These are phyloP conservation scores for Prinsepia uniflora DNA, from an alignment of 306 rosid species.

Conservation along the genomic window DNA sequence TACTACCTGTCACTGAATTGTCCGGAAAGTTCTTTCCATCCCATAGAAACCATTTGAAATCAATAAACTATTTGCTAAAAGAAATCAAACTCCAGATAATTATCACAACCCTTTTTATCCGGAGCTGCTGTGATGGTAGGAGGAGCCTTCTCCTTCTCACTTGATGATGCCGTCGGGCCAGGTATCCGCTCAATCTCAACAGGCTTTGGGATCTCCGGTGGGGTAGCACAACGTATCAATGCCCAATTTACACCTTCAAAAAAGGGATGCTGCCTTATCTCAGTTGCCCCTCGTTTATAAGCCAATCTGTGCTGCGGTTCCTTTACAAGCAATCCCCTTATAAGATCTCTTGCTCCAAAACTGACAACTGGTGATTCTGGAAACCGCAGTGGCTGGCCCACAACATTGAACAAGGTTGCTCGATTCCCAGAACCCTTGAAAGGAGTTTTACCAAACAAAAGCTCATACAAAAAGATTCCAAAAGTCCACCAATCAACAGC, in stretches of 20 bases:
- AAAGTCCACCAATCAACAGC: slow-evolving; percentile 99
- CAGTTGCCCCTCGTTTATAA: slow-evolving; percentile 86
- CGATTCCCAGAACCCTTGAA: slow-evolving; percentile 95
- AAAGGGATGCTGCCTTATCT: slow-evolving; percentile 91
- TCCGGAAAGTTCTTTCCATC: slow-evolving; percentile 44
- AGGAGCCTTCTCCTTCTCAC: slow-evolving; percentile 50
- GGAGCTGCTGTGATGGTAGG: slow-evolving; percentile 44
- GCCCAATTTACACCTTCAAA: slow-evolving; percentile 99
- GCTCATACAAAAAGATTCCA: slow-evolving; percentile 88
- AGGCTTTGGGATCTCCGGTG: slow-evolving; percentile 87
- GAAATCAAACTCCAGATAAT: slow-evolving; percentile 98
- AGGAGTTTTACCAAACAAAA: slow-evolving; percentile 92
- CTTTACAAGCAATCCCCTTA: slow-evolving; percentile 86
- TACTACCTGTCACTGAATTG: slow-evolving; percentile 45
- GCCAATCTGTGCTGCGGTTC: slow-evolving; percentile 94
- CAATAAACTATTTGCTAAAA: slow-evolving; percentile 51
- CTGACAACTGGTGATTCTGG: slow-evolving; percentile 92
- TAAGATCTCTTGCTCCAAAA: slow-evolving; percentile 91
- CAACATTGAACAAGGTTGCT: slow-evolving; percentile 82
- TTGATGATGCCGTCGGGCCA: slow-evolving; percentile 53
- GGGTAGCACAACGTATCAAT: slow-evolving; percentile 92
- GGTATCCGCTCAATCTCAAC: slow-evolving; percentile 83
- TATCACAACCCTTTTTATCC: slow-evolving; percentile 64
- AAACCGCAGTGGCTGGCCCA: slow-evolving; percentile 85
- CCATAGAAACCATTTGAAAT: slow-evolving; percentile 44